phyloP scores from a whole-genome alignment of 2,329 filamentous ascomycete genomes.

The Alternaria postmessia region DNA sequence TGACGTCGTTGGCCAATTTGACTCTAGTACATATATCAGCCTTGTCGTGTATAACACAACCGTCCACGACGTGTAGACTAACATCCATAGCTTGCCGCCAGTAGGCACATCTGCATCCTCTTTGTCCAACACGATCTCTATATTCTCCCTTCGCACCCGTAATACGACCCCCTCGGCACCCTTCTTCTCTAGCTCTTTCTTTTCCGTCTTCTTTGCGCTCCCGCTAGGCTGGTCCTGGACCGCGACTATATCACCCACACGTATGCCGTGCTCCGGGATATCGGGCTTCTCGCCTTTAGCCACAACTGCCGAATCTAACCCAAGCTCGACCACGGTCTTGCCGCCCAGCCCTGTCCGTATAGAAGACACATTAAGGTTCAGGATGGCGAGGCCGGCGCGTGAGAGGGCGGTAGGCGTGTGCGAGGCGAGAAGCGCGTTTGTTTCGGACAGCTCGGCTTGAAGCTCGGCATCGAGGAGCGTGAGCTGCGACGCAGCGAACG shows the following conservation, averaged over 20 bases:
- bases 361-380: conserved; percentile 75
- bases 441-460: conserved; percentile 75
- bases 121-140: conserved; percentile 75
- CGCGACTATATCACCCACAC: conserved; percentile 79
- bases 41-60: conserved; percentile 6
- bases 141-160: conserved; percentile 64
- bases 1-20: conserved; percentile 72
- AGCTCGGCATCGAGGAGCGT: conserved; percentile 75
- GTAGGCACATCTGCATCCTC: conserved; percentile 64
- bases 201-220: conserved; percentile 74
- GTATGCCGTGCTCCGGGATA: conserved; percentile 77
- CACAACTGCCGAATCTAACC: conserved; percentile 72
- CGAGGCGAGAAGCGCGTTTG: conserved; percentile 70
- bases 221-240: conserved; percentile 78
- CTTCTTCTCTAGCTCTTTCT: conserved; percentile 72
- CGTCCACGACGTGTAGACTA: conserved; percentile 45
- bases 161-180: conserved; percentile 76
- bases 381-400: conserved; percentile 79
- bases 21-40: conserved; percentile 59
- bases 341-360: conserved; percentile 90
- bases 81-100: conserved; percentile 68
- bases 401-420: conserved; percentile 74
- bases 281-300: conserved; percentile 58
- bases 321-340: conserved; percentile 86
- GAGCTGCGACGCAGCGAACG: conserved; percentile 76